phyloP scores from a whole-genome alignment of 148 eudicot genomes.

The Rhododendron griersonianum region DNA sequence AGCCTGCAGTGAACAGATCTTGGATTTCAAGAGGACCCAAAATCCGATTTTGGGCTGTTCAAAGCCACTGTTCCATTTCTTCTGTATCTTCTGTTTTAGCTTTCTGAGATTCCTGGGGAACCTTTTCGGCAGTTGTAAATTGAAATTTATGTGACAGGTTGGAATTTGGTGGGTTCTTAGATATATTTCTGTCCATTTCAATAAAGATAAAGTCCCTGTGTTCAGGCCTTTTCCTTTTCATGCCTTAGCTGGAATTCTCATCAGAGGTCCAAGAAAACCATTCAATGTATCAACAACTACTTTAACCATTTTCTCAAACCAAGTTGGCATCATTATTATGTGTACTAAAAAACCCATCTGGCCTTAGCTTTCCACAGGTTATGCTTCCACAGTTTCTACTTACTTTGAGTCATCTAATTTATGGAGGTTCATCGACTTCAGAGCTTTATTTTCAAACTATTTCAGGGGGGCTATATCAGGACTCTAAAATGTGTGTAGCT shows the following conservation, averaged over 20 bases:
- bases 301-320: background rate
- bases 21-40: background rate
- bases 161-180: conserved; percentile 17
- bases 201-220: background rate
- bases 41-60: conserved; percentile 2
- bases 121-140: conserved; percentile 13
- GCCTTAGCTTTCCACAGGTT: background rate
- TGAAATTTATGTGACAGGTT: conserved; percentile 3
- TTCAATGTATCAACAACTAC: background rate
- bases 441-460: background rate
- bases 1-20: background rate
- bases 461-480: background rate
- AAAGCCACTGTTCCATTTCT: background rate
- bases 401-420: background rate
- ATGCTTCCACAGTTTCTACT: background rate
- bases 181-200: conserved; percentile 12
- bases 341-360: background rate
- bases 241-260: conserved; percentile 11
- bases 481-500: conserved; percentile 3
- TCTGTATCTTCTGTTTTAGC: conserved; percentile 7
- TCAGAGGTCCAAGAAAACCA: background rate
- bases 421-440: background rate
- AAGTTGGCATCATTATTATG: background rate
- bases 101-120: background rate
- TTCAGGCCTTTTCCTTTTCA: background rate